Percentiles rank a stretch among this genome's conserved stretches.
Conservation (phyloP, 176 grass and related monocot species). For the Oryza longistaminata region DNA sequence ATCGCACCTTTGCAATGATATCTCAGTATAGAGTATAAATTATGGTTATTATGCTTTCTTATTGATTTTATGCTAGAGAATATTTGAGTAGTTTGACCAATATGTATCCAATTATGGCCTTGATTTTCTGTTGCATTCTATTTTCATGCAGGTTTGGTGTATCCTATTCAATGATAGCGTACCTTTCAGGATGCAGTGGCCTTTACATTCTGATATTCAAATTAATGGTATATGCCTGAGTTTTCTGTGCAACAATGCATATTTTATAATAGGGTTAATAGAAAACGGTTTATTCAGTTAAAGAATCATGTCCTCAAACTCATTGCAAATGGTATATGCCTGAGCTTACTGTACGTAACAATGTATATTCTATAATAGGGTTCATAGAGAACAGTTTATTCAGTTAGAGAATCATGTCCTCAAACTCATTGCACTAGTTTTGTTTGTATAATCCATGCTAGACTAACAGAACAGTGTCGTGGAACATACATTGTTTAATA, state of each 20-base stretch:
- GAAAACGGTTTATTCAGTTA: slow-evolving; percentile 28
- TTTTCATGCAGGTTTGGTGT: slow-evolving; percentile 80
- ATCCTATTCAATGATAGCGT: slow-evolving; percentile 85
- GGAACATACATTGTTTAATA: not conserved
- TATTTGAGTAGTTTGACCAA: not conserved
- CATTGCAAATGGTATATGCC: slow-evolving; percentile 57
- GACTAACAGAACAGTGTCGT: not conserved
- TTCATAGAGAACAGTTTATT: slow-evolving; percentile 27
- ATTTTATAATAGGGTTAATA: slow-evolving; percentile 17
- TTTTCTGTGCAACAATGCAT: slow-evolving; percentile 22
- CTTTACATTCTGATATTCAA: slow-evolving; percentile 65
- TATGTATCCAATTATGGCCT: not conserved
- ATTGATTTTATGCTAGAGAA: slow-evolving; percentile 18
- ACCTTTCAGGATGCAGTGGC: slow-evolving; percentile 98
- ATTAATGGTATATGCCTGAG: slow-evolving; percentile 66
- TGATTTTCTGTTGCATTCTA: slow-evolving; percentile 29
- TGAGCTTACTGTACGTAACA: slow-evolving; percentile 3
- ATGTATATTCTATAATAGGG: not conserved
- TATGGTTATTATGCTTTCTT: not conserved
- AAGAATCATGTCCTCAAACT: not conserved
- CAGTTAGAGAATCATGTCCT: not conserved
- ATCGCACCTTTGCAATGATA: slow-evolving; percentile 1
- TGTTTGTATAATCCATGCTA: not conserved
- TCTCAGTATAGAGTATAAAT: not conserved
- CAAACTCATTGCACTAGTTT: not conserved